phyloP scores from a whole-genome alignment of 164 flowering plant species.

The Hamamelis virginiana region DNA sequence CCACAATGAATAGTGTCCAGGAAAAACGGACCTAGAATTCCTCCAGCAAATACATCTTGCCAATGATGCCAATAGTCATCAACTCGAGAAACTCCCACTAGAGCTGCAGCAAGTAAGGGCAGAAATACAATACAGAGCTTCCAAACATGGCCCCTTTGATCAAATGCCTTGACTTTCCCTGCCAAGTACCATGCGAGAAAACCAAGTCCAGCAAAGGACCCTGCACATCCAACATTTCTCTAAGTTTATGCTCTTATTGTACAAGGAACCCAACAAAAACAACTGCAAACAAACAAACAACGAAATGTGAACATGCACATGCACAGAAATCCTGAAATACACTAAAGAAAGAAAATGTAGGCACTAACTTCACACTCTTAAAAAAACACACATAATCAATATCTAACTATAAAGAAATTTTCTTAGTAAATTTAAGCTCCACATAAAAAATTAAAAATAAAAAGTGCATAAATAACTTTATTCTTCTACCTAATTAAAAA shows the following conservation, averaged over 20 bases:
- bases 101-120: conserved; percentile 62
- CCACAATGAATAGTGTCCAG: neutral
- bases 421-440: too few relatives aligned
- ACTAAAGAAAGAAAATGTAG: too few relatives aligned
- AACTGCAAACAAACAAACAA: neutral
- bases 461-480: too few relatives aligned
- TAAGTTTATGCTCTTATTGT: conserved; percentile 5
- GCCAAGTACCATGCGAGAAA: conserved; percentile 59
- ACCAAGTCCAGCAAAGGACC: conserved; percentile 78
- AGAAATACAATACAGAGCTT: conserved; percentile 63
- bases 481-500: too few relatives aligned
- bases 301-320: neutral
- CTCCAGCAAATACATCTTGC: conserved; percentile 74
- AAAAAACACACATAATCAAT: too few relatives aligned
- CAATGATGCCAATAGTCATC: conserved; percentile 87
- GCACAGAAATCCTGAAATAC: neutral
- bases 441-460: too few relatives aligned
- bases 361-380: too few relatives aligned
- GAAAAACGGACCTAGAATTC: conserved; percentile 48
- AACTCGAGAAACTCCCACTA: conserved; percentile 70
- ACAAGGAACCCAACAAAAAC: conserved; percentile 3
- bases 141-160: conserved; percentile 66
- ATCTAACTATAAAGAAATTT: too few relatives aligned
- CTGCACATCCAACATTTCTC: conserved; percentile 31
- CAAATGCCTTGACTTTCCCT: conserved; percentile 67